phyloP scores from a whole-genome alignment of 2,329 filamentous ascomycete species.

The Escovopsis sp. region DNA sequence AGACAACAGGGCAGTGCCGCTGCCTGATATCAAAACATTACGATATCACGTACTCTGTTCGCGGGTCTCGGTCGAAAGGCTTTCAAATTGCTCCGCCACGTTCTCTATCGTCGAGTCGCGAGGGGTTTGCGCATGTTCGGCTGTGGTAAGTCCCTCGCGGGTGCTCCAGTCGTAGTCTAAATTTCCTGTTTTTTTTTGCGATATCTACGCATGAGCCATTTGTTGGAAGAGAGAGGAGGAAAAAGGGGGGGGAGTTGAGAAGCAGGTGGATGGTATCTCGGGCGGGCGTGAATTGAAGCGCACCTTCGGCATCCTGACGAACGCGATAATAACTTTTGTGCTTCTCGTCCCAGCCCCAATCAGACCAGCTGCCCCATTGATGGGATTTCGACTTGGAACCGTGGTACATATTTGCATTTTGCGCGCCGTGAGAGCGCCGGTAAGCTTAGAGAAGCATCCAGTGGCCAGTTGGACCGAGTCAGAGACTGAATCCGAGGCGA shows the following conservation, averaged over 20 bases:
- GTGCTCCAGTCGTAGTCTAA: conserved; percentile 9
- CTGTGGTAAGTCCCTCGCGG: conserved; percentile 2
- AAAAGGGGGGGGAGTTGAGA: neutral
- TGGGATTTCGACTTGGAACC: conserved; percentile 14
- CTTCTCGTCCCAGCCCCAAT: conserved; percentile 11
- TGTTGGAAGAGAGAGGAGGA: conserved; percentile 2
- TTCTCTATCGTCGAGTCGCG: conserved; percentile 6
- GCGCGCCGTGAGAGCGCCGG: conserved; percentile 6
- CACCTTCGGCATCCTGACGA: conserved; percentile 12
- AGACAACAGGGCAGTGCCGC: no score
- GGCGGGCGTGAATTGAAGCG: neutral
- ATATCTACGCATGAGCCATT: conserved; percentile 1
- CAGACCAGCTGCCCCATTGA: conserved; percentile 13
- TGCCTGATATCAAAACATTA: no score
- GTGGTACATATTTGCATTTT: conserved; percentile 16
- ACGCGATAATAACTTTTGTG: conserved; percentile 11
- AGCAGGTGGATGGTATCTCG: no score
- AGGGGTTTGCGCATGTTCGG: conserved; percentile 5
- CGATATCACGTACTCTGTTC: conserved; percentile 4
- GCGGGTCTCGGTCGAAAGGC: conserved; percentile 3
- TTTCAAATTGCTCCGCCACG: conserved; percentile 4
- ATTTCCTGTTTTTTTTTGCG: conserved; percentile 6
- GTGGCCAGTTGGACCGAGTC: conserved; percentile 4
- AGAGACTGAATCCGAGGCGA: conserved; percentile 1
- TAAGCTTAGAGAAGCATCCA: conserved; percentile 6